These are phyloP conservation scores for Gracilariopsis chorda DNA, from an alignment of 23 red algal species.

Conservation along the genomic window DNA sequence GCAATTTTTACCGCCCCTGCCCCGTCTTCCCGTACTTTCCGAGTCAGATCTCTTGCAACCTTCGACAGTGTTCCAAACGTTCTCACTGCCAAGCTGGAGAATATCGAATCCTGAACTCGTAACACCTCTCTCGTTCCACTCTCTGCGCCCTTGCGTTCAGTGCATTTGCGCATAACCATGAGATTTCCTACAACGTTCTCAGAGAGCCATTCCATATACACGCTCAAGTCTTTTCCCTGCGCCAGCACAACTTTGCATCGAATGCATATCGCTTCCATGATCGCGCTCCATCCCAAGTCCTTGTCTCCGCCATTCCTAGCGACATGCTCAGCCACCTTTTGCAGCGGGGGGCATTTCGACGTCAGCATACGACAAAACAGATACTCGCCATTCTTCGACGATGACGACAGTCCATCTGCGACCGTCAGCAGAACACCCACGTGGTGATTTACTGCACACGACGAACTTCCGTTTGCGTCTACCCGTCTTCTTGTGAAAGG, in stretches of 20 bases:
- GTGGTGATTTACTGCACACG: slow-evolving; percentile 12
- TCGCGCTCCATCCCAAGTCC: neutral
- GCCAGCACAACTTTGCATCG: neutral
- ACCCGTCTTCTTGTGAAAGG: neutral
- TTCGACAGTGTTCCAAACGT: neutral
- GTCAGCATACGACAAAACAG: slow-evolving; percentile 35
- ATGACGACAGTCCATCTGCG: neutral
- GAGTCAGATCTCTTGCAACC: neutral
- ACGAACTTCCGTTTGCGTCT: too few relatives aligned
- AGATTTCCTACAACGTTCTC: neutral
- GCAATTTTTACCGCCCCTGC: neutral
- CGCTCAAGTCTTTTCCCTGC: neutral
- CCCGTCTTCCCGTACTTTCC: neutral
- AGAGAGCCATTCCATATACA: slow-evolving; percentile 36
- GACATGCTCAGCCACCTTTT: neutral
- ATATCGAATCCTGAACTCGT: slow-evolving; percentile 21
- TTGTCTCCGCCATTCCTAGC: neutral
- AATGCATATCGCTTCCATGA: slow-evolving; percentile 6
- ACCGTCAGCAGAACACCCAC: slow-evolving; percentile 11
- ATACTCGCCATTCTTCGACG: slow-evolving; percentile 27
- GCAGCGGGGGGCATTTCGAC: neutral
- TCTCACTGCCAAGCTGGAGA: neutral
- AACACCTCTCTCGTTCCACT: neutral
- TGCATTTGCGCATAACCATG: neutral
- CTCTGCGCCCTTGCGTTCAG: neutral